Evolutionary conservation across 2,329 filamentous ascomycete species (phyloP), one percentile per base, ranked within the genome.

Genomic region (Colletotrichum orchidophilum): DNA sequence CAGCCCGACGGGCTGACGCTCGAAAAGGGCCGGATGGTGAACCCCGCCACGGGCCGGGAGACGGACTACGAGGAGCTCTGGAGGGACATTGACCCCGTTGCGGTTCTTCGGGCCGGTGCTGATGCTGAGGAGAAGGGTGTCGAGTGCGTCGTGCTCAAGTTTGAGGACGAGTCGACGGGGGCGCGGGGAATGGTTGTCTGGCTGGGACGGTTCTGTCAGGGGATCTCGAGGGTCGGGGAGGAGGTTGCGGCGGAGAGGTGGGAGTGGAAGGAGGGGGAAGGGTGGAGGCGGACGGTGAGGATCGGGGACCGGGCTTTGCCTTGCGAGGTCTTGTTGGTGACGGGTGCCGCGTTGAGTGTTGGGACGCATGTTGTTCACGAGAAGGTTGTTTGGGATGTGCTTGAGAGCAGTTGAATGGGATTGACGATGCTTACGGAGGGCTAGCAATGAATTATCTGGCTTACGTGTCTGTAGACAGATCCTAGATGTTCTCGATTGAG

Each of bases 61-160:
- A 85, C 85, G 11, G 80, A 81, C 1, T 94, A 95, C 74, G 91
- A 93, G 77, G 92, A 94, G 78, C 77, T 92, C 2, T 94, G 92
- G 92, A 78, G 81, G 1, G 87, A 90, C 52, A 78, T 84, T 2
- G 77, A 80, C 2, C 81, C 80, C 0, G 29, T 63, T 42, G 31
- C 64, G 3, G 39, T 59, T n/a, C 29, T 13, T n/a, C 11, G 18
- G 9, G 33, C 70, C 11, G 75, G 72, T 18, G 31, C 71, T 27
- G 76, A 72, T 8, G 70, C 70, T 0, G 72, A 68, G 27, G 66
- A 73, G 24, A 67, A 69, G 6, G 70, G 70, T 24, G 72, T 70
- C 0, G 73, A 59, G 12, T 83, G 80, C 52, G 74, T 82, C 2
- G 86, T 90, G 35, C 75, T 88, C 49, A 76, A 78, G 71, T 76